Evolutionary conservation across 306 rosid genomes (phyloP).

Genomic region (Pueraria montana): DNA sequence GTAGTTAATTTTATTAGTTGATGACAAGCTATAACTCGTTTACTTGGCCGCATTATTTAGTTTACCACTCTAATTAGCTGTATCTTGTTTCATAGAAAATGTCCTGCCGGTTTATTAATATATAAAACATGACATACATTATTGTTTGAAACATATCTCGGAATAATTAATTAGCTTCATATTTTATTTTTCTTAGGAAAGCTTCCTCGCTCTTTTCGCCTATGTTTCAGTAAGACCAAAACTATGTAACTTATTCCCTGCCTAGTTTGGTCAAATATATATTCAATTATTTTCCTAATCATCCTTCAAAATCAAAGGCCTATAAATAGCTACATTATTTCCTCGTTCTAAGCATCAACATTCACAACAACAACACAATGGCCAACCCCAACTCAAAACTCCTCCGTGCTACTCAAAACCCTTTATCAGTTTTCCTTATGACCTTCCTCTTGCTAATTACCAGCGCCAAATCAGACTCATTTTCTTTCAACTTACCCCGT

Average conservation of each 20-base stretch:
- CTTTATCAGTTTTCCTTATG: background rate
- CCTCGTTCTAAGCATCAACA: conserved; percentile 20
- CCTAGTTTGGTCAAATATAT: background rate
- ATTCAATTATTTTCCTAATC: background rate
- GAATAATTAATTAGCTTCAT: background rate
- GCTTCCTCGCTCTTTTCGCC: conserved; percentile 30
- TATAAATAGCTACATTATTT: conserved; percentile 15
- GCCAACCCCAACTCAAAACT: conserved; percentile 24
- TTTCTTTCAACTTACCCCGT: conserved; percentile 26
- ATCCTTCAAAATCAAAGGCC: background rate
- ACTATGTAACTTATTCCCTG: background rate
- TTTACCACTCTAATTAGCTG: background rate
- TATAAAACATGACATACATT: background rate
- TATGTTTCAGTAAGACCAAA: background rate
- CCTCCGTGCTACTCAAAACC: no score
- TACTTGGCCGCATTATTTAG: no score
- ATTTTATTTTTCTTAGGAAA: background rate
- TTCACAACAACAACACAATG: conserved; percentile 37
- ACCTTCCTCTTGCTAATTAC: conserved; percentile 7
- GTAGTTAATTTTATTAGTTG: background rate
- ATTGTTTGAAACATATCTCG: background rate
- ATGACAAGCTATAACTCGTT: background rate
- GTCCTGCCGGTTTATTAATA: background rate
- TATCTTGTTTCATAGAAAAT: background rate
- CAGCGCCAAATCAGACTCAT: conserved; percentile 36